Percentiles rank a stretch among this genome's conserved stretches.
Evolutionary conservation across 108 stramenopile genomes (phyloP).

Genomic region (Fragilaria radians): DNA sequence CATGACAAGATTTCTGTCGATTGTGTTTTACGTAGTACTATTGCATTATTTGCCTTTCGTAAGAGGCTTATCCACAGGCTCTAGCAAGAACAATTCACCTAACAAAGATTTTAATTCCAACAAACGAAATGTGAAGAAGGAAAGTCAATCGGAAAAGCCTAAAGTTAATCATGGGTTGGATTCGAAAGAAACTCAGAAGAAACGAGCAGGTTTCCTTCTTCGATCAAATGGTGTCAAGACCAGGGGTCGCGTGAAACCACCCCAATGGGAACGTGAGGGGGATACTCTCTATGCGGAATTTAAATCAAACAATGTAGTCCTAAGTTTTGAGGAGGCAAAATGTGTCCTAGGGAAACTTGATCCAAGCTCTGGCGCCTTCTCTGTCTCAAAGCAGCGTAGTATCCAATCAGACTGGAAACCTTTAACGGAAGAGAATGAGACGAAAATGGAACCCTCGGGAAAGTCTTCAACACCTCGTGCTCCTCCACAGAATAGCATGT

Average conservation of each 20-base stretch:
- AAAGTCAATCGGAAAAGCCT: too few relatives aligned
- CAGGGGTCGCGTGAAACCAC: conserved; percentile 13
- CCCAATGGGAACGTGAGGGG: conserved; percentile 73
- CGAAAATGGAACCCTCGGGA: conserved; percentile 3
- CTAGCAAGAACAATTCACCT: too few relatives aligned
- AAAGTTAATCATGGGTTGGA: too few relatives aligned
- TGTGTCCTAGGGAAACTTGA: not conserved
- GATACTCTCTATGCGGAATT: conserved; percentile 50
- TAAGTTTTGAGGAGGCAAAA: not conserved
- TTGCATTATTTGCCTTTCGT: too few relatives aligned
- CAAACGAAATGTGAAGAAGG: too few relatives aligned
- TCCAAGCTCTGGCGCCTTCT: not conserved
- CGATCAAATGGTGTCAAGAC: not conserved
- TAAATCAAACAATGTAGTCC: conserved; percentile 1
- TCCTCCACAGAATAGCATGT: conserved; percentile 11
- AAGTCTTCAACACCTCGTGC: not conserved
- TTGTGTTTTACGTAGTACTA: too few relatives aligned
- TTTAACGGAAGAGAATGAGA: conserved; percentile 1
- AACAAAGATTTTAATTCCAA: too few relatives aligned
- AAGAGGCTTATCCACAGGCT: too few relatives aligned
- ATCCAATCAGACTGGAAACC: conserved; percentile 2
- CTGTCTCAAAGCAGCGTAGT: not conserved
- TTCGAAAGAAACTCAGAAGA: too few relatives aligned
- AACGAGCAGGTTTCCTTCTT: not conserved
- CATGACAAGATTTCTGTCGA: too few relatives aligned